phyloP scores from a whole-genome alignment of 75 land plant genomes.

The Ceratopteris richardii region DNA sequence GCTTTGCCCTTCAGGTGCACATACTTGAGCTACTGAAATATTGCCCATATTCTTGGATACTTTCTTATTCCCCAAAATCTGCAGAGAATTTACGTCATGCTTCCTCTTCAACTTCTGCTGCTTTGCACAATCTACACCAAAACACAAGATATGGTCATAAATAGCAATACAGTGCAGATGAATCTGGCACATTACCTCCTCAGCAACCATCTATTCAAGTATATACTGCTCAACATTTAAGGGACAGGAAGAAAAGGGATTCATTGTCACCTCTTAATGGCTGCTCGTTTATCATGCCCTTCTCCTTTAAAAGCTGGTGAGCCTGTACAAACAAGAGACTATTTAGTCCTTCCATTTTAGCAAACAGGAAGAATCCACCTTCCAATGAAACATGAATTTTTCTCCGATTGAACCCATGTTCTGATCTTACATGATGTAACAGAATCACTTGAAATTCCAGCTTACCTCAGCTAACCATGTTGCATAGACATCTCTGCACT shows the following conservation, averaged over 20 bases:
- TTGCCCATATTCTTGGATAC: not conserved
- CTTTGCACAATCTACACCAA: not conserved
- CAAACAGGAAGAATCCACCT: too few relatives aligned
- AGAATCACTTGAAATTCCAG: too few relatives aligned
- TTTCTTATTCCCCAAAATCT: not conserved
- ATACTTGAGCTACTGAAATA: not conserved
- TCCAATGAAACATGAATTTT: too few relatives aligned
- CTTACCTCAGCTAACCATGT: conserved; percentile 66
- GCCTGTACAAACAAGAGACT: conserved; percentile 51
- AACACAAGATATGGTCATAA: not conserved
- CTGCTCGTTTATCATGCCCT: not conserved
- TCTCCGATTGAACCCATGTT: too few relatives aligned
- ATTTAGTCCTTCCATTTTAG: too few relatives aligned
- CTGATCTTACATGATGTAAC: too few relatives aligned
- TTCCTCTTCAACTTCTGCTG: not conserved
- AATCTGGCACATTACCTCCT: too few relatives aligned
- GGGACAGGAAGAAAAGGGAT: not conserved
- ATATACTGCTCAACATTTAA: not conserved
- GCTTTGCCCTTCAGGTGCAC: not conserved
- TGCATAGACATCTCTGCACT: conserved; percentile 74
- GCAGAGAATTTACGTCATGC: not conserved
- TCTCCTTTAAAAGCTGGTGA: conserved; percentile 43
- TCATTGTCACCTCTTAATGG: not conserved
- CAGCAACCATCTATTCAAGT: not conserved
- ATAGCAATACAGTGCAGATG: not conserved